These are phyloP conservation scores for Eleusine coracana DNA, from an alignment of 176 grass and related monocot species.

Conservation along the genomic window DNA sequence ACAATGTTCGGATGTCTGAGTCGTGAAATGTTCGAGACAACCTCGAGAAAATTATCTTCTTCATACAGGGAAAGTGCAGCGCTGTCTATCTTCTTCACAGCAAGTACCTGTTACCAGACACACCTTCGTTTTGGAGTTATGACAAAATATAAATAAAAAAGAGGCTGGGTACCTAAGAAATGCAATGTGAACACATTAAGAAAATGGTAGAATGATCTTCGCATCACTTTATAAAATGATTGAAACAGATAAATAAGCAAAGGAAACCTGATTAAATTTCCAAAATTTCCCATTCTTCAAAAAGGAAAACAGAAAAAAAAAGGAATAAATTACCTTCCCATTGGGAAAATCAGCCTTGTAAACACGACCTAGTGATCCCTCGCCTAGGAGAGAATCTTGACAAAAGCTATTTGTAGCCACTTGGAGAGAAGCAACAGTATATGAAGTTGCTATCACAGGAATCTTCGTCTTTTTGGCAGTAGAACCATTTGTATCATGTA, in stretches of 20 bases:
- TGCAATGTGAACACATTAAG: not conserved
- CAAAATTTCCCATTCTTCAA: conserved; percentile 59
- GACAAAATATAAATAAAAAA: not conserved
- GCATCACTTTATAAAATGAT: not conserved
- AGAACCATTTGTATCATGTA: conserved; percentile 57
- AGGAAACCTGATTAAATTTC: conserved; percentile 1
- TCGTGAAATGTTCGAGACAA: conserved; percentile 75
- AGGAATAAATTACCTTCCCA: conserved; percentile 62
- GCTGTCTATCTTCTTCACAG: conserved; percentile 94
- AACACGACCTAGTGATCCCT: conserved; percentile 92
- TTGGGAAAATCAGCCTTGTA: conserved; percentile 87
- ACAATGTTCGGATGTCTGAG: conserved; percentile 89
- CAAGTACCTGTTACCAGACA: conserved; percentile 57
- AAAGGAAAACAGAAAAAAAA: not conserved
- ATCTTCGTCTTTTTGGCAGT: conserved; percentile 58
- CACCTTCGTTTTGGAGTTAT: conserved; percentile 24
- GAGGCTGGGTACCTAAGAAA: not conserved
- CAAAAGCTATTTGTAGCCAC: conserved; percentile 92
- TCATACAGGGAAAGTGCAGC: conserved; percentile 83
- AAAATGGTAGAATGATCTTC: not conserved
- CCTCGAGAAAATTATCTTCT: conserved; percentile 90
- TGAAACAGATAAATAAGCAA: not conserved
- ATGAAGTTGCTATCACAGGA: conserved; percentile 62
- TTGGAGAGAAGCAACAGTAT: conserved; percentile 94
- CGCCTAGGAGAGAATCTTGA: conserved; percentile 90